Conservation (phyloP, 2,329 filamentous ascomycete genomes). For the Verticillium nubilum region DNA sequence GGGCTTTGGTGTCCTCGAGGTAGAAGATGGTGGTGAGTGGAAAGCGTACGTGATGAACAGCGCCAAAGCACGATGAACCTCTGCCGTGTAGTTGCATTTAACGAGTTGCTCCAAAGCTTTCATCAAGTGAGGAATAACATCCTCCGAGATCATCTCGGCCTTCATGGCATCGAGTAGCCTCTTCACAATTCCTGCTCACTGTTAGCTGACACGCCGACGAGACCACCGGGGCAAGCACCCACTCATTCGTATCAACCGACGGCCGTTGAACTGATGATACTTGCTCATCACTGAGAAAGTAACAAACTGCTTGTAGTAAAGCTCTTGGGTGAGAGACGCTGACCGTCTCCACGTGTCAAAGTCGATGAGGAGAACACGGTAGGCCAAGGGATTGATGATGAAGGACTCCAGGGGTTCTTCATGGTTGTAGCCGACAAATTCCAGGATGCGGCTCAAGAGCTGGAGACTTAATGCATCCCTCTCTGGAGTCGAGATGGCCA, state of each 20-base stretch:
- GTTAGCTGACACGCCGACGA: conserved; percentile 8
- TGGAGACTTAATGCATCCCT: conserved; percentile 52
- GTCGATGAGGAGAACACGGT: conserved; percentile 86
- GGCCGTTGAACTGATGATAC: conserved; percentile 86
- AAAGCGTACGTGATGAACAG: conserved; percentile 92
- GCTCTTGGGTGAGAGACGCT: conserved; percentile 67
- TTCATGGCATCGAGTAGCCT: conserved; percentile 87
- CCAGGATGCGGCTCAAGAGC: conserved; percentile 70
- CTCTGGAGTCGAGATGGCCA: conserved; percentile 45
- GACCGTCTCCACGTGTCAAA: conserved; percentile 88
- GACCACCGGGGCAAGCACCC: conserved; percentile 29
- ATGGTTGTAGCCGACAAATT: conserved; percentile 84
- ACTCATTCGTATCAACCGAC: conserved; percentile 85
- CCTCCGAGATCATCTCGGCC: conserved; percentile 67
- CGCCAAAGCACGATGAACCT: conserved; percentile 80
- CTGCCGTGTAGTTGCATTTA: conserved; percentile 73
- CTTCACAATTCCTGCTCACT: conserved; percentile 71
- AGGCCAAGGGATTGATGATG: conserved; percentile 92
- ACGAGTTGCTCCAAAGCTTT: conserved; percentile 74
- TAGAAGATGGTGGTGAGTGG: conserved; percentile 50
- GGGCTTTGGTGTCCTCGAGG: conserved; percentile 46
- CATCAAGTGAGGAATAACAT: conserved; percentile 72
- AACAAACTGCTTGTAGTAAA: conserved; percentile 91
- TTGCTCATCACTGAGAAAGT: conserved; percentile 87
- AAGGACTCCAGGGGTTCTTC: conserved; percentile 78